These are phyloP conservation scores for Ilyonectria sp. DNA, from an alignment of 2,329 filamentous ascomycete genomes.

Conservation along the genomic window DNA sequence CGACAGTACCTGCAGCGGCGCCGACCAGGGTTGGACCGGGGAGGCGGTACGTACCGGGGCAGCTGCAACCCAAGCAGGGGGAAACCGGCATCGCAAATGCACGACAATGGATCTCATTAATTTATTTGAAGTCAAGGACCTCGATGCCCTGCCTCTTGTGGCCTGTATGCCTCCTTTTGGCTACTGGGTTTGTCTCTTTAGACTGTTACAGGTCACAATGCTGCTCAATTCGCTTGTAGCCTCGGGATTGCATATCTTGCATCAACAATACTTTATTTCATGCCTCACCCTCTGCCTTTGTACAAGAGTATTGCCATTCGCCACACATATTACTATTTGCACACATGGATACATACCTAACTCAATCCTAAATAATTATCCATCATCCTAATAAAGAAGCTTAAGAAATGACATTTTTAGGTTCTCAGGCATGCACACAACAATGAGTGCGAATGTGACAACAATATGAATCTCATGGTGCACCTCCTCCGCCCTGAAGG, in stretches of 20 bases:
- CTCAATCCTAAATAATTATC: no score
- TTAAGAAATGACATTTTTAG: no score
- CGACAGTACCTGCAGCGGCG: constrained; percentile 14
- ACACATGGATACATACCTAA: no score
- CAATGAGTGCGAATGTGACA: neutral
- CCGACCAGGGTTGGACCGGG: neutral
- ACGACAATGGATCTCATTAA: constrained; percentile 15
- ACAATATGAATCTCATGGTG: neutral
- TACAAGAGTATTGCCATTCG: no score
- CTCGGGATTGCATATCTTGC: neutral
- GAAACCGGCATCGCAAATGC: constrained; percentile 18
- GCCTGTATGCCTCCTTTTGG: neutral
- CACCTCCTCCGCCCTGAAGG: neutral
- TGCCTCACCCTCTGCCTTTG: no score
- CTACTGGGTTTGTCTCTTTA: neutral
- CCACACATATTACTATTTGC: no score
- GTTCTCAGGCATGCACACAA: neutral
- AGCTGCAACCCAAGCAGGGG: constrained; percentile 4
- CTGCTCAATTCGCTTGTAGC: neutral
- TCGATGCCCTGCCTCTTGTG: constrained; percentile 4
- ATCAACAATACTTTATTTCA: neutral
- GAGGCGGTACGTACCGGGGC: constrained; percentile 5
- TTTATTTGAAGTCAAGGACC: constrained; percentile 11
- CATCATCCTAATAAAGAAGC: no score
- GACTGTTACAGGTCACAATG: neutral